Evolutionary conservation across 2,329 filamentous ascomycete genomes (phyloP).

Genomic region (Fusarium solani-melongenae): DNA sequence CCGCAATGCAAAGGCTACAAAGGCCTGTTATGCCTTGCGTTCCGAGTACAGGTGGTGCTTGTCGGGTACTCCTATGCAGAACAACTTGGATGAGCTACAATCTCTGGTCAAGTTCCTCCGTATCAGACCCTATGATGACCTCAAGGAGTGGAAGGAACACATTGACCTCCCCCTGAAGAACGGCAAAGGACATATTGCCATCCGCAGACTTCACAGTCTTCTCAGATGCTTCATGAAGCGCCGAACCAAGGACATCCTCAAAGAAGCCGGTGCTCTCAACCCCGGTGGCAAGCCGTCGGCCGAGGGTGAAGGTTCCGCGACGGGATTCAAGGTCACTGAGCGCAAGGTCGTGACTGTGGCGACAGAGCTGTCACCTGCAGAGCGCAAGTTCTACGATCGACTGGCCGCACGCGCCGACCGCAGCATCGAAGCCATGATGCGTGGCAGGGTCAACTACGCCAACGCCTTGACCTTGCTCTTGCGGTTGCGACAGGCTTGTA

Average conservation of each 20-base stretch:
- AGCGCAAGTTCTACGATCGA: conserved; percentile 86
- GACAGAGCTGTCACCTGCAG: conserved; percentile 80
- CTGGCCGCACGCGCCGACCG: conserved; percentile 87
- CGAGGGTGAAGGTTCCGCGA: conserved; percentile 64
- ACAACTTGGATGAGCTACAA: conserved; percentile 96
- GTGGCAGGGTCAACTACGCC: conserved; percentile 85
- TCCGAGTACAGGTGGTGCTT: conserved; percentile 96
- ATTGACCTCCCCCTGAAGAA: conserved; percentile 92
- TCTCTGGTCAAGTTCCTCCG: conserved; percentile 92
- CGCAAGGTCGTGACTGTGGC: conserved; percentile 86
- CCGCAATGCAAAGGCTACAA: conserved; percentile 92
- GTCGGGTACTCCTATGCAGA: conserved; percentile 97
- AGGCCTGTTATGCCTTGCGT: conserved; percentile 86
- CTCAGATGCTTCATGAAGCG: conserved; percentile 97
- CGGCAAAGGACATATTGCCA: conserved; percentile 88
- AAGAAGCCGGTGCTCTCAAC: conserved; percentile 83
- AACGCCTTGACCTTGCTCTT: conserved; percentile 93
- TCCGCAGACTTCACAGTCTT: conserved; percentile 84
- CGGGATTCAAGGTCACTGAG: conserved; percentile 89
- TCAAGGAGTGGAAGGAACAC: conserved; percentile 88
- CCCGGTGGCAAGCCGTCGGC: conserved; percentile 73
- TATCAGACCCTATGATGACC: conserved; percentile 90
- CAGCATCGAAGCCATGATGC: conserved; percentile 90
- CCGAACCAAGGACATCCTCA: conserved; percentile 97
- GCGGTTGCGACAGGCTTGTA: conserved; percentile 90